Percentiles rank a stretch among this genome's conserved stretches.
Conservation (phyloP, 768 basidiomycete genomes). For the Lentinula edodes region DNA sequence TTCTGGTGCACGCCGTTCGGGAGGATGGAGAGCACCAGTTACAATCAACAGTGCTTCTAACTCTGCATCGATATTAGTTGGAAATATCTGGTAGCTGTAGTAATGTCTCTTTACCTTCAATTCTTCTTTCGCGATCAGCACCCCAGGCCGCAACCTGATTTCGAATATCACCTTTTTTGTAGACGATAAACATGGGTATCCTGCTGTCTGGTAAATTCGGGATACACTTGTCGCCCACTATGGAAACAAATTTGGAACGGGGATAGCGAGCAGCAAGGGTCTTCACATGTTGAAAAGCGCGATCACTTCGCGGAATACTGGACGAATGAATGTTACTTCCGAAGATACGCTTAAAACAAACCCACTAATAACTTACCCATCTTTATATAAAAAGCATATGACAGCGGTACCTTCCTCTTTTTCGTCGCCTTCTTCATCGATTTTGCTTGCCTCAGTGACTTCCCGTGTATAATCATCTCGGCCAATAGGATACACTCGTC, state of each 20-base stretch:
- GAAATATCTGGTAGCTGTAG: conserved; percentile 1
- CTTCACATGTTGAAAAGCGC: conserved; percentile 62
- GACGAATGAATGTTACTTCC: not conserved
- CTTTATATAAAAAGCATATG: conserved; percentile 92
- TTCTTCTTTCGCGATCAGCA: conserved; percentile 65
- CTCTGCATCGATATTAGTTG: conserved; percentile 36
- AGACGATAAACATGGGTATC: conserved; percentile 88
- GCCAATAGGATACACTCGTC: conserved; percentile 81
- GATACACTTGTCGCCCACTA: conserved; percentile 92
- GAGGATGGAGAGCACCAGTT: conserved; percentile 58
- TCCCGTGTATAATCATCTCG: conserved; percentile 93
- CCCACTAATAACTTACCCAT: conserved; percentile 62
- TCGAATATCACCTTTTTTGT: conserved; percentile 86
- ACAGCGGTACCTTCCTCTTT: conserved; percentile 82
- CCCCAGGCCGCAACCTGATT: conserved; percentile 86
- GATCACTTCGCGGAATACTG: conserved; percentile 79
- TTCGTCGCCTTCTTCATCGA: conserved; percentile 59
- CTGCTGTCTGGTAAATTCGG: conserved; percentile 91
- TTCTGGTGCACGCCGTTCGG: conserved; percentile 32
- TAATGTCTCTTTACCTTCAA: conserved; percentile 55
- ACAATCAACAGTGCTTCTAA: conserved; percentile 67
- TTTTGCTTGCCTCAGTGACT: conserved; percentile 87
- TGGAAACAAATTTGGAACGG: conserved; percentile 92
- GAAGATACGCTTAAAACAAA: not conserved
- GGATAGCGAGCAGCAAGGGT: conserved; percentile 79